Evolutionary conservation across 495 filamentous ascomycete genomes (phyloP).

Genomic region (Neurospora hispaniola): DNA sequence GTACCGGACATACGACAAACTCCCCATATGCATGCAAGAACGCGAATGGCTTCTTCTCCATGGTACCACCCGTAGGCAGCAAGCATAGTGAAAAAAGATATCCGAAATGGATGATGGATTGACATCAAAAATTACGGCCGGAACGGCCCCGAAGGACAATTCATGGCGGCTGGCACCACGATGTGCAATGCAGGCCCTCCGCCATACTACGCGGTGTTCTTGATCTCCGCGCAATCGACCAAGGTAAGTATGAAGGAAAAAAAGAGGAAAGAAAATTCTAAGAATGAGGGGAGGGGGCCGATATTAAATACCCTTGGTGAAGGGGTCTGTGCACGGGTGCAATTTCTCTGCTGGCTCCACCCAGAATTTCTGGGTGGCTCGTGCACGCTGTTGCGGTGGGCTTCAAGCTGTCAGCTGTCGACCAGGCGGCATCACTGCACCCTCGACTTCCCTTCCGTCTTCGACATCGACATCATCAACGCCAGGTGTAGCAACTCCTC

Average conservation of each 20-base stretch:
- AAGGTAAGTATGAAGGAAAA: constrained; percentile 20
- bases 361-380: neutral
- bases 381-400: neutral
- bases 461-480: neutral
- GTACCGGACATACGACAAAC: no score
- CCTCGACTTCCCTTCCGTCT: neutral
- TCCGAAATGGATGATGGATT: constrained; percentile 3
- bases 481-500: neutral
- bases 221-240: constrained; percentile 14
- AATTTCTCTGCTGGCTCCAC: neutral
- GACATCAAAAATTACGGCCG: constrained; percentile 17
- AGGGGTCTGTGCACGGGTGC: constrained; percentile 9
- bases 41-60: constrained; percentile 7
- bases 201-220: constrained; percentile 10
- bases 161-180: constrained; percentile 13
- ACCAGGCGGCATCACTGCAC: neutral
- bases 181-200: constrained; percentile 17
- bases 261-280: constrained; percentile 9
- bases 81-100: constrained; percentile 13
- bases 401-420: neutral
- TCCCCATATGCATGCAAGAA: neutral
- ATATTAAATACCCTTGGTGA: neutral
- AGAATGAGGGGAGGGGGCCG: neutral
- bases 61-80: constrained; percentile 8
- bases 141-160: constrained; percentile 19